Conservation (phyloP, 257 asterid species). For the Capsicum baccatum region DNA sequence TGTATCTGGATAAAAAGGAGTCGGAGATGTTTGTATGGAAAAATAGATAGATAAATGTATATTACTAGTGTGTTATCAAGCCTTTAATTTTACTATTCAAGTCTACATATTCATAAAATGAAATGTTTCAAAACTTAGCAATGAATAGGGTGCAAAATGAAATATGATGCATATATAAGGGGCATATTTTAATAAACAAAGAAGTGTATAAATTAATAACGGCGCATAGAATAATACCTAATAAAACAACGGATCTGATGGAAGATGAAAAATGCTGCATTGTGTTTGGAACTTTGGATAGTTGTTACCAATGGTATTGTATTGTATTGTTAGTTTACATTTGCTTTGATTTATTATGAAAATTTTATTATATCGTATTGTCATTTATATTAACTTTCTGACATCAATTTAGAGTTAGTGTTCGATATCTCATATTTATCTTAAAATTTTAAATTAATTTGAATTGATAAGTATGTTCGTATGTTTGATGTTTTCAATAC, state of each 20-base stretch:
- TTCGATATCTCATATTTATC: too few relatives aligned
- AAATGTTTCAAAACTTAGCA: neutral
- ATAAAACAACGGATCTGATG: neutral
- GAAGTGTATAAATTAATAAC: neutral
- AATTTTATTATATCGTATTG: too few relatives aligned
- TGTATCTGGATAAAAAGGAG: neutral
- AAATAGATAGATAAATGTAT: neutral
- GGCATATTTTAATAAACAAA: neutral
- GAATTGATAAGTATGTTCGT: too few relatives aligned
- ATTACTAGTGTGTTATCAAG: neutral
- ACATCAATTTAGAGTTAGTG: too few relatives aligned
- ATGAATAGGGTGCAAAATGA: neutral
- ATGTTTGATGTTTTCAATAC: too few relatives aligned
- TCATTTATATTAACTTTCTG: too few relatives aligned
- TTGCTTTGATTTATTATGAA: too few relatives aligned
- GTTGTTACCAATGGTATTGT: too few relatives aligned
- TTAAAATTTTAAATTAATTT: too few relatives aligned
- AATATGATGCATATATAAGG: neutral
- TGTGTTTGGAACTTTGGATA: too few relatives aligned
- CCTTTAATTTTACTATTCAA: neutral
- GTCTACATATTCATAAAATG: neutral
- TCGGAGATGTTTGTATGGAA: neutral
- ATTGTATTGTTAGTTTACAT: too few relatives aligned
- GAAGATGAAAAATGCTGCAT: neutral
- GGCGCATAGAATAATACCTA: neutral